Conservation (phyloP, 805 yeast species). For the Lachancea quebecensis region DNA sequence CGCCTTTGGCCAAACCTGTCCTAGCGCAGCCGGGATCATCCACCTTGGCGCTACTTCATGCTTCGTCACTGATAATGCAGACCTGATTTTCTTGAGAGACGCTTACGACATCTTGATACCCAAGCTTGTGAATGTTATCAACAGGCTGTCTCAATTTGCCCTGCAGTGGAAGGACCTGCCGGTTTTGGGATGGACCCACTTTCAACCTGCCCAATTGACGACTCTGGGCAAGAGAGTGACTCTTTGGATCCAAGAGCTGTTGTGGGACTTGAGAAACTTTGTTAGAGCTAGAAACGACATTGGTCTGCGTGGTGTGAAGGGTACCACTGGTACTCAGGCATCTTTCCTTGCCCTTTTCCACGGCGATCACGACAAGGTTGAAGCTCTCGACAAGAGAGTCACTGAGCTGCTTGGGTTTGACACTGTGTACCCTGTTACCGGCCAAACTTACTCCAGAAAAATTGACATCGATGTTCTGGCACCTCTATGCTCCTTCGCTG, state of each 20-base stretch:
- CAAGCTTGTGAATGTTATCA: constrained; percentile 90
- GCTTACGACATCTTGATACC: constrained; percentile 92
- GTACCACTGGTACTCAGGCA: constrained; percentile 98
- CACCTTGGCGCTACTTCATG: constrained; percentile 98
- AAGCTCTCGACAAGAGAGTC: constrained; percentile 82
- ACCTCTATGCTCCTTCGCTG: constrained; percentile 92
- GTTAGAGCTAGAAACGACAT: constrained; percentile 93
- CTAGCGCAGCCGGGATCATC: constrained; percentile 95
- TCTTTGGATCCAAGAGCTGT: constrained; percentile 92
- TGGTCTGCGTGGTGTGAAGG: constrained; percentile 97
- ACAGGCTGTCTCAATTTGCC: constrained; percentile 84
- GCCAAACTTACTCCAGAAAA: constrained; percentile 98
- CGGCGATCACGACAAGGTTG: constrained; percentile 96
- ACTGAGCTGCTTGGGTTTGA: constrained; percentile 91
- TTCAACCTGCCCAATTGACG: constrained; percentile 98
- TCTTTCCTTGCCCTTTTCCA: constrained; percentile 92
- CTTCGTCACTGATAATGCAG: constrained; percentile 97
- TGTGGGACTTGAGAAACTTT: constrained; percentile 96
- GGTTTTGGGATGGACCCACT: constrained; percentile 98
- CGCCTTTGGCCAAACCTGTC: constrained; percentile 85
- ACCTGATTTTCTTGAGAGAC: constrained; percentile 90
- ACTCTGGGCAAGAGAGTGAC: constrained; percentile 98
- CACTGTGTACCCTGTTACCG: constrained; percentile 94
- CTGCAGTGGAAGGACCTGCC: constrained; percentile 90
- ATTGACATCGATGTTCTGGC: constrained; percentile 91